Percentiles rank a stretch among this genome's conserved stretches.
These are phyloP conservation scores for Dipteronia dyeriana DNA, from an alignment of 345 rosid species.

Conservation along the genomic window DNA sequence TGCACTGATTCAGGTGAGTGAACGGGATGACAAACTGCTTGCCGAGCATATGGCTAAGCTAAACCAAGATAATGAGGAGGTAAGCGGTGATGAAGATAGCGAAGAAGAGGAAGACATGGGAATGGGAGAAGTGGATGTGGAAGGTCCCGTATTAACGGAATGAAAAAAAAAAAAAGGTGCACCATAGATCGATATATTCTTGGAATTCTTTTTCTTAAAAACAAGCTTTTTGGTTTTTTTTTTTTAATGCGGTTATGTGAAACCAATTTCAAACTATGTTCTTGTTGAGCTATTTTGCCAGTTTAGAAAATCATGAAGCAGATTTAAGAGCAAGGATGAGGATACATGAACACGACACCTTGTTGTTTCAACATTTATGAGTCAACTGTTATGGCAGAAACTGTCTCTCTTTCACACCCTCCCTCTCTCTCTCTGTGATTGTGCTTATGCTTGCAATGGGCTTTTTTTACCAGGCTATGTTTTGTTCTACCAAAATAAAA, in stretches of 20 bases:
- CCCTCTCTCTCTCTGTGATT: background rate
- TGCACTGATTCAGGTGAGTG: conserved; percentile 77
- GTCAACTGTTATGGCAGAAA: conserved; percentile 3
- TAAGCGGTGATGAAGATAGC: conserved; percentile 93
- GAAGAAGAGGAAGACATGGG: conserved; percentile 96
- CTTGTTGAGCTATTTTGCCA: conserved; percentile 18
- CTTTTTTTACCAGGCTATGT: too few species aligned
- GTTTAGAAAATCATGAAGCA: conserved; percentile 17
- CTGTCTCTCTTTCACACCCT: too few species aligned
- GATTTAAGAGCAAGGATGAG: conserved; percentile 13
- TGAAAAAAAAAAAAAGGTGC: conserved; percentile 30
- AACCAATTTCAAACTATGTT: background rate
- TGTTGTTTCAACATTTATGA: background rate
- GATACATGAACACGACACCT: background rate
- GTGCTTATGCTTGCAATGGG: background rate
- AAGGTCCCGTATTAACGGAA: conserved; percentile 60
- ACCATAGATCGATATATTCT: background rate
- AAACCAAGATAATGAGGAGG: conserved; percentile 74
- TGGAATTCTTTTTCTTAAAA: background rate
- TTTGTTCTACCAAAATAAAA: background rate
- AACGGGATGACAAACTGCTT: conserved; percentile 88
- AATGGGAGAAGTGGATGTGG: conserved; percentile 85
- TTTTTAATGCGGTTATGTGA: conserved; percentile 14
- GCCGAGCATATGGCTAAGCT: conserved; percentile 98
- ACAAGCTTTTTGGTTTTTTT: background rate